Base-by-base conservation (phyloP, 1,284 basidiomycete genomes). In the Cryptococcus sp. region DNA sequence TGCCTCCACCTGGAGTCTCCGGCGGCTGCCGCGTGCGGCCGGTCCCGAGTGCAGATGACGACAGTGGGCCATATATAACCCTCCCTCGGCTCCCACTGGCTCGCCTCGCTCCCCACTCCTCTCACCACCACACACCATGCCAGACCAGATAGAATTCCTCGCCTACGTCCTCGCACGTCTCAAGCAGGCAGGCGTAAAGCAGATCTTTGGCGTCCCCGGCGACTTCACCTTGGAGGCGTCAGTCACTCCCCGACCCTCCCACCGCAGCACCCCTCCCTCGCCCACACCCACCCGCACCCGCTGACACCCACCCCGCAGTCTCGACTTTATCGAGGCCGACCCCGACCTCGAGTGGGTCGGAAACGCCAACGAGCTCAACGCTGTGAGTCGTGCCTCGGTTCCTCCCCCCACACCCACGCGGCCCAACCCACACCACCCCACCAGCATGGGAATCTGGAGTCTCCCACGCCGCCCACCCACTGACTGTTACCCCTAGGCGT, bases 321-420 rank as follows among this genome's bases (percentile, higher is more conserved):
- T 82, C 37, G 92, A 97, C 75, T 83, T 88, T 54, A 82, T 95
- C 59, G 93, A 97, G 76, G 87, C 89, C 63, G 84, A 91, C 69
- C 81, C 84, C 3, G 79, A 75, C 11, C 84, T 97, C 44, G 79
- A 89, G 21, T 97, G 94, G 94, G 82, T 93, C 53, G 94, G 93
- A 13, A 91, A 93, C 75, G 91, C 89, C 67, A 92, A 93, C 65
- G 90, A 93, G 73, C 80, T 93, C 50, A 90, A 91, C 63, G 87
- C 89, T 0, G 70, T 71, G 44, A 55, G 69, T 63, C n/a, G 24
- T 37, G 20, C 23, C 16, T 11, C 48, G 28, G 5, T 20, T 24
- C 37, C 24, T 16, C n/a, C n/a, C n/a, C n/a, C n/a, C n/a, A n/a
- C 24, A 39, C 28, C 28, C 28, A 33, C 28, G 28, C 28, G 28